Evolutionary conservation across 2,329 filamentous ascomycete genomes (phyloP).

Genomic region (Alternaria ventricosa): DNA sequence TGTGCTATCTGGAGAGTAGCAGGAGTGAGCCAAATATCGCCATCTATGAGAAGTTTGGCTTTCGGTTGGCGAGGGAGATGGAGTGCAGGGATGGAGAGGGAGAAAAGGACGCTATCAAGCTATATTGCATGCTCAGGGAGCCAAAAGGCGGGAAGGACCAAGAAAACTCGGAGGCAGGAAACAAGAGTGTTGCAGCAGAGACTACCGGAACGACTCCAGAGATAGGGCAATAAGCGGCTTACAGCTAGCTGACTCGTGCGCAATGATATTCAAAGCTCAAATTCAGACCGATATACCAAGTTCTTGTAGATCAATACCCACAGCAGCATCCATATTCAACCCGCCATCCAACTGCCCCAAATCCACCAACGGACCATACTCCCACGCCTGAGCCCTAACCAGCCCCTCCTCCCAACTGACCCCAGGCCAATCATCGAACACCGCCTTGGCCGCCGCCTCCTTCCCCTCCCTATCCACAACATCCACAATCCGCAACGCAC

Average conservation of each 20-base stretch:
- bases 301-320: neutral
- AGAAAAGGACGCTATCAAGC: conserved; percentile 47
- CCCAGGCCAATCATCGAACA: conserved; percentile 38
- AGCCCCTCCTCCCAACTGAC: conserved; percentile 37
- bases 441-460: conserved; percentile 29
- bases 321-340: neutral
- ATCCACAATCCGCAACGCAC: conserved; percentile 27
- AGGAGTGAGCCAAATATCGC: conserved; percentile 71
- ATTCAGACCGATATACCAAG: neutral
- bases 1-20: conserved; percentile 75
- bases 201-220: neutral
- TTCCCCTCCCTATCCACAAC: conserved; percentile 15
- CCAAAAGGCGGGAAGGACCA: conserved; percentile 22
- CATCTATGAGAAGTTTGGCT: conserved; percentile 75
- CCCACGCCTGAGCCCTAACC: conserved; percentile 27
- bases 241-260: neutral
- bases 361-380: conserved; percentile 13
- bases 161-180: neutral
- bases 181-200: neutral
- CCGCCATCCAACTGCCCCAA: neutral
- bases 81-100: conserved; percentile 69
- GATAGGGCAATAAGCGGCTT: neutral
- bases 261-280: no score
- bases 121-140: conserved; percentile 56
- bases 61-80: conserved; percentile 69